Evolutionary conservation across 78 protist genomes (phyloP).

Genomic region (Neovahlkampfia damariscottae): DNA sequence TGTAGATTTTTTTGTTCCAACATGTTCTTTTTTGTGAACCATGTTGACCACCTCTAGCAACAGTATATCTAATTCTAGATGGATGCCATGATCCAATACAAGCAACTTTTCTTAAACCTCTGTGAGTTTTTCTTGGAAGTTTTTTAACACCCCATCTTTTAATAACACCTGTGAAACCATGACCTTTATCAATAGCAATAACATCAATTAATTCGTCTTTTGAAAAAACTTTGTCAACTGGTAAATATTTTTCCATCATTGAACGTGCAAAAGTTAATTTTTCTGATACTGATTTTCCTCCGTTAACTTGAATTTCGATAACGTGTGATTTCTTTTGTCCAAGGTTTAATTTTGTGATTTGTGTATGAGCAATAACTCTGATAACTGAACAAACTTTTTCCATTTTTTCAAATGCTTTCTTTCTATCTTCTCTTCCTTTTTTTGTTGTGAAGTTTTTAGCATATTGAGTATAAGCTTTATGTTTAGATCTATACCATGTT

Average conservation of each 20-base stretch:
- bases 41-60: constrained; percentile 99
- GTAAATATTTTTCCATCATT: constrained; percentile 88
- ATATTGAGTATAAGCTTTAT: constrained; percentile 95
- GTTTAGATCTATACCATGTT: constrained; percentile 92
- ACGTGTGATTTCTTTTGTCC: constrained; percentile 98
- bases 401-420: constrained; percentile 71
- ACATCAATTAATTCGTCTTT: constrained; percentile 89
- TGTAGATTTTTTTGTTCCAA: constrained; percentile 98
- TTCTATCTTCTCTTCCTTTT: constrained; percentile 51
- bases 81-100: constrained; percentile 99
- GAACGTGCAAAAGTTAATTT: constrained; percentile 89
- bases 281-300: constrained; percentile 89
- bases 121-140: constrained; percentile 99
- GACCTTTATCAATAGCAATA: constrained; percentile 96
- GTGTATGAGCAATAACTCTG: constrained; percentile 99
- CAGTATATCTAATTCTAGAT: constrained; percentile 87
- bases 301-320: constrained; percentile 99
- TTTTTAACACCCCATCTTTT: constrained; percentile 91
- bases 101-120: constrained; percentile 99
- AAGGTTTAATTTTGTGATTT: constrained; percentile 54
- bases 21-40: constrained; percentile 99
- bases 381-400: constrained; percentile 86
- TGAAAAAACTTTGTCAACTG: constrained; percentile 74
- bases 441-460: constrained; percentile 41
- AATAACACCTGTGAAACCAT: constrained; percentile 97